These are phyloP conservation scores for Solanum neorickii DNA, from an alignment of 257 asterid species.

Conservation along the genomic window DNA sequence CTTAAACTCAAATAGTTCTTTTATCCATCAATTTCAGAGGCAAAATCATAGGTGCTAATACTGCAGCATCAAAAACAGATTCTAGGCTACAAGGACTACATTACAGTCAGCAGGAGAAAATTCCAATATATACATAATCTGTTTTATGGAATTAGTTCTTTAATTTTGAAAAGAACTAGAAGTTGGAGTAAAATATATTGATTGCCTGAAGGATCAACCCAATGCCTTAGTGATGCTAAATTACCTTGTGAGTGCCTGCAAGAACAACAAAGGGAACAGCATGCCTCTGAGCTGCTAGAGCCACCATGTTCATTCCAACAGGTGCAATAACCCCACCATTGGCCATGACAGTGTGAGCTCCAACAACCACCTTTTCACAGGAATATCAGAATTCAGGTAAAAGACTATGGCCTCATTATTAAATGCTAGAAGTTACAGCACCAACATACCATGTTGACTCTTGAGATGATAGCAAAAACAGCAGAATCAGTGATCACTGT, in stretches of 20 bases:
- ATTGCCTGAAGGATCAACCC: background rate
- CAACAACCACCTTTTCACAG: constrained; percentile 74
- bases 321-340: constrained; percentile 98
- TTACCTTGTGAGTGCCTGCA: constrained; percentile 95
- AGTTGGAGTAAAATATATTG: background rate
- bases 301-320: constrained; percentile 93
- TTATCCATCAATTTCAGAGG: background rate
- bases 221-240: background rate
- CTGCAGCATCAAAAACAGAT: background rate
- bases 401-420: background rate
- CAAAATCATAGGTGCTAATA: background rate
- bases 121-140: background rate
- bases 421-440: background rate
- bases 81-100: background rate
- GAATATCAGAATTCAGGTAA: constrained; percentile 4
- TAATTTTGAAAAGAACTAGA: background rate
- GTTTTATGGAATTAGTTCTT: background rate
- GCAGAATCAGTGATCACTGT: constrained; percentile 97
- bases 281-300: constrained; percentile 93
- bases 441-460: constrained; percentile 83
- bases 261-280: constrained; percentile 98
- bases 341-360: constrained; percentile 98
- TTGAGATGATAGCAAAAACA: constrained; percentile 96
- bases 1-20: background rate
- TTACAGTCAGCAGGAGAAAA: background rate